Evolutionary conservation across 2,329 filamentous ascomycete species (phyloP).

Genomic region (Cryphonectria carpinicola): DNA sequence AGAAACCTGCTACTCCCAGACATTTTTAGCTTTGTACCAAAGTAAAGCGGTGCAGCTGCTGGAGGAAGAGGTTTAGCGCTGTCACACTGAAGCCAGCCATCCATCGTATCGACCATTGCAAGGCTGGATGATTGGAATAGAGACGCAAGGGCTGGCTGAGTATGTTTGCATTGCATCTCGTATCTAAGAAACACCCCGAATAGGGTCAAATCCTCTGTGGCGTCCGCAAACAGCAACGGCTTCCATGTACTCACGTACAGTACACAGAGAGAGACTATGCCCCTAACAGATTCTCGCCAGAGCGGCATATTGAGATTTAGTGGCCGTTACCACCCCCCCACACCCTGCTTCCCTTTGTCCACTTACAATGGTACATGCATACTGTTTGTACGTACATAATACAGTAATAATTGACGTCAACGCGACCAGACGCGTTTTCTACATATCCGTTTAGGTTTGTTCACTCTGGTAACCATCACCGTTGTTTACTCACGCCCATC

Average conservation of each 20-base stretch:
- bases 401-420: slow-evolving; percentile 7
- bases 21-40: too few relatives aligned
- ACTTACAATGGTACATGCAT: background rate
- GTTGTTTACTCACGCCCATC: background rate
- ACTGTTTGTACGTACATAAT: too few relatives aligned
- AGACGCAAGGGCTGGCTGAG: background rate
- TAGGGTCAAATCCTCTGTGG: background rate
- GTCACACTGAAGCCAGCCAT: background rate
- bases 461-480: slow-evolving; percentile 18
- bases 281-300: background rate
- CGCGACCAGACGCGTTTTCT: slow-evolving; percentile 21
- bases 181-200: background rate
- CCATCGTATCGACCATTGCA: background rate
- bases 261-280: background rate
- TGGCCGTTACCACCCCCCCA: background rate
- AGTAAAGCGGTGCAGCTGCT: background rate
- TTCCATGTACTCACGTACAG: background rate
- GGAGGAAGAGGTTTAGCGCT: slow-evolving; percentile 2
- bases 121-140: background rate
- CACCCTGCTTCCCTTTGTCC: background rate
- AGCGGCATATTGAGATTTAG: background rate
- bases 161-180: background rate
- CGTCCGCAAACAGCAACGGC: background rate
- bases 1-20: background rate
- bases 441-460: background rate